These are phyloP conservation scores for Colletotrichum ledebouriae DNA, from an alignment of 2,329 filamentous ascomycete species.

Conservation along the genomic window DNA sequence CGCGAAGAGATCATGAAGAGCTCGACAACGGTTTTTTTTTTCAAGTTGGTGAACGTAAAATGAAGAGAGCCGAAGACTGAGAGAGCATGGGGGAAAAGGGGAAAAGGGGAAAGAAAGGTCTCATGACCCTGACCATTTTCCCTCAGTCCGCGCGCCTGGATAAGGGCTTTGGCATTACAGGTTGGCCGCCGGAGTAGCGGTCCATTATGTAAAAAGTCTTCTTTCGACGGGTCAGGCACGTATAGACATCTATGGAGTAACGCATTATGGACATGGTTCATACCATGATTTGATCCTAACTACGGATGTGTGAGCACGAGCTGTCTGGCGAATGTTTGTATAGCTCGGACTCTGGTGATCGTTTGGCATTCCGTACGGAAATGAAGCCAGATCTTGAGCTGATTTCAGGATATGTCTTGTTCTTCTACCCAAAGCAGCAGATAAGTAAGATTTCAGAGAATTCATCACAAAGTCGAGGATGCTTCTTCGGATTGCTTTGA, in stretches of 20 bases:
- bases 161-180: conserved; percentile 36
- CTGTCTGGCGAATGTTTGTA: too few species aligned
- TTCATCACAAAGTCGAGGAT: too few species aligned
- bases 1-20: too few species aligned
- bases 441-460: too few species aligned
- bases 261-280: conserved; percentile 42
- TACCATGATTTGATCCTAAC: background rate
- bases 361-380: too few species aligned
- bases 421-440: too few species aligned
- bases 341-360: too few species aligned
- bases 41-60: background rate
- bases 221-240: conserved; percentile 36
- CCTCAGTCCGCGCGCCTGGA: conserved; percentile 23
- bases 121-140: background rate
- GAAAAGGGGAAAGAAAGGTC: conserved; percentile 6
- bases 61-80: background rate
- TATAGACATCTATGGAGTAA: conserved; percentile 43
- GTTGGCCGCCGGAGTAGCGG: conserved; percentile 32
- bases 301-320: background rate
- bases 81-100: background rate
- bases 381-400: too few species aligned
- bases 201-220: conserved; percentile 43
- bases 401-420: too few species aligned
- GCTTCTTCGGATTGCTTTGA: too few species aligned
- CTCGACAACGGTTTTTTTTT: too few species aligned